Percentiles rank a stretch among this genome's conserved stretches.
These are phyloP conservation scores for Aspergillus novofumigatus DNA, from an alignment of 2,329 filamentous ascomycete species.

Conservation along the genomic window DNA sequence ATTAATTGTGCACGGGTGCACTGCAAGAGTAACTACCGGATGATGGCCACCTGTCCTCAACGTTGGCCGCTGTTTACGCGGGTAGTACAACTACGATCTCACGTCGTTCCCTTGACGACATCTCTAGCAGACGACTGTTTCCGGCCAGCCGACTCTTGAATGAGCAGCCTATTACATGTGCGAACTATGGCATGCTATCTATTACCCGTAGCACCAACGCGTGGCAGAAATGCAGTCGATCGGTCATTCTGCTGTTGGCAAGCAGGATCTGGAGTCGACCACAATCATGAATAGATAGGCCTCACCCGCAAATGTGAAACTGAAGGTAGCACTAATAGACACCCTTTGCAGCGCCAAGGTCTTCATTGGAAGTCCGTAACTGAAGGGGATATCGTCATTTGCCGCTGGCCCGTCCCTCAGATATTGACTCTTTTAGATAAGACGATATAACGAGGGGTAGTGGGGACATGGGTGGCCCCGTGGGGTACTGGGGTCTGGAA, in stretches of 20 bases:
- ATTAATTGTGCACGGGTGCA: neutral
- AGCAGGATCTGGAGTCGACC: neutral
- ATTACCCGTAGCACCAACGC: neutral
- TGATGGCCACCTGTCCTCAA: neutral
- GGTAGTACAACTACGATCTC: neutral
- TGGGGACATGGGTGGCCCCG: no score
- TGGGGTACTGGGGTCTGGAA: no score
- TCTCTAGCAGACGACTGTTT: neutral
- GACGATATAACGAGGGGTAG: no score
- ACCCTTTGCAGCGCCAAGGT: no score
- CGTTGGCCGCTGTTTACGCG: neutral
- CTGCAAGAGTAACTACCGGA: neutral
- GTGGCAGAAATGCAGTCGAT: neutral
- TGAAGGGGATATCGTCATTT: no score
- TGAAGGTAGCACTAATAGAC: neutral
- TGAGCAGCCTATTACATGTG: neutral
- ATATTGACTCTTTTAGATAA: no score
- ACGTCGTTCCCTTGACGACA: neutral
- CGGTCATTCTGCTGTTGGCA: neutral
- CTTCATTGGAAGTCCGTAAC: no score
- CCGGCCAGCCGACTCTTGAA: no score
- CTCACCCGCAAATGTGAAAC: neutral
- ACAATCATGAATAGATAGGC: neutral
- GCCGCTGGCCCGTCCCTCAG: no score
- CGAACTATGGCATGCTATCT: neutral